These are phyloP conservation scores for Solanum neorickii DNA, from an alignment of 257 asterid genomes.

Conservation along the genomic window DNA sequence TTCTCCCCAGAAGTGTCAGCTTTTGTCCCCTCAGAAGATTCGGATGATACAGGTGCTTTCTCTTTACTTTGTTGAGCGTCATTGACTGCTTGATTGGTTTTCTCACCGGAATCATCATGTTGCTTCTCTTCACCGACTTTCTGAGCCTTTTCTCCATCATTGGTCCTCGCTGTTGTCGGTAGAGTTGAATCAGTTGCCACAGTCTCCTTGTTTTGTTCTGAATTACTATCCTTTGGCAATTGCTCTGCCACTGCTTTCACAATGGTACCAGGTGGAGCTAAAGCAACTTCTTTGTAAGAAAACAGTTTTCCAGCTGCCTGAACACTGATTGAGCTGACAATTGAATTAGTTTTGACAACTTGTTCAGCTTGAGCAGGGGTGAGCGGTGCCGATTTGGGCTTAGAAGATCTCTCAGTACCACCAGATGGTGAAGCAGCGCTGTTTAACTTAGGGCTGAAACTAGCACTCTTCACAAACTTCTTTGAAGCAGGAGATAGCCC, in stretches of 20 bases:
- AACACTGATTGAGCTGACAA: conserved; percentile 45
- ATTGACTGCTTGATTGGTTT: conserved; percentile 3
- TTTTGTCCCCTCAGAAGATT: conserved; percentile 10
- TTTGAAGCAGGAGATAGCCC: conserved; percentile 29
- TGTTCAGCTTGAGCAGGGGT: conserved; percentile 46
- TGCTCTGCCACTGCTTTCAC: conserved; percentile 63
- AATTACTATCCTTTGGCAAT: conserved; percentile 21
- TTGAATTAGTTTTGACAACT: conserved; percentile 33
- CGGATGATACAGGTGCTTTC: not conserved
- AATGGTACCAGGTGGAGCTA: conserved; percentile 83
- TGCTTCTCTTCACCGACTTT: conserved; percentile 18
- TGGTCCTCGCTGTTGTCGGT: not conserved
- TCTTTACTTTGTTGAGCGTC: conserved; percentile 12
- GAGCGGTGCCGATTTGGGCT: conserved; percentile 43
- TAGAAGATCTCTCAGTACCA: conserved; percentile 28
- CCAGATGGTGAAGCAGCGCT: conserved; percentile 18
- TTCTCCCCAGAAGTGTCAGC: conserved; percentile 19
- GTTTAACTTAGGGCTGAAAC: conserved; percentile 46
- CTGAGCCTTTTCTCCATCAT: conserved; percentile 14
- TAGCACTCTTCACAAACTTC: conserved; percentile 36
- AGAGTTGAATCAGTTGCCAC: conserved; percentile 2
- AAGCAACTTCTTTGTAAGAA: conserved; percentile 86
- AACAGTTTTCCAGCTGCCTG: conserved; percentile 68
- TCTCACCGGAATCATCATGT: conserved; percentile 9
- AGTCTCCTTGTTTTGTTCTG: conserved; percentile 27